Evolutionary conservation across 371 early-diverging fungal species (phyloP), one percentile per base, ranked within the genome.

Genomic region (Mortierella sp.): DNA sequence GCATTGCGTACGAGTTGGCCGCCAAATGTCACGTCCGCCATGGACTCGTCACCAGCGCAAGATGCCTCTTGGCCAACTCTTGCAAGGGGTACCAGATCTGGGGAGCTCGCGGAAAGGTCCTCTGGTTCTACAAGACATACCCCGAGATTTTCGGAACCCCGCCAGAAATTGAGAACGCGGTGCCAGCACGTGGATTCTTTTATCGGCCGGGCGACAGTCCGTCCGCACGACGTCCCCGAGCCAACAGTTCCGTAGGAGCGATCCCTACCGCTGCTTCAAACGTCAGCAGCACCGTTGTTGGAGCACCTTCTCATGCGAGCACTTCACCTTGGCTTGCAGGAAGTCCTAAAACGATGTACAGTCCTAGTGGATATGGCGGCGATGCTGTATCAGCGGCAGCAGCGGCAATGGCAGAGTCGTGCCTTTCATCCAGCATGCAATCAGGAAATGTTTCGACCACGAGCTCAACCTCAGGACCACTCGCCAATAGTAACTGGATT

Each of bases 51-150:
- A 86, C 82, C 1, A 80, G 80, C 38, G 82, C 78, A 16, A 42
- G 57, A 14, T 77, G 80, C 50, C 72, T 86, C 28, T 48, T 86
- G 73, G 52, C 65, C 6, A 82, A 68, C 57, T 74, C 87, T 3
- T 80, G 83, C 72, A 82, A 82, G 48, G 78, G 63, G 0, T 86
- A 82, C 42, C 82, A 79, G 55, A 65, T 55, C 38, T 83, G 83
- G 83, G 83, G 83, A 42, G 83, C 83, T 2, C 72, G 73, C 13
- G 83, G 83, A 11, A 83, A 83, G 26, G 83, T 79, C n/a, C 65
- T 54, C 3, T 79, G 77, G 82, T 76, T 81, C 24, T 31, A 85
- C 68, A 74, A 74, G 55, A 73, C 80, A 2, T 82, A 79, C 24
- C 82, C 82, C 9, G 80, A 79, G 19, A 72, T 74, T 71, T 80